Evolutionary conservation across 2,329 filamentous ascomycete species (phyloP).

Genomic region (Kalaharituber pfeilii): DNA sequence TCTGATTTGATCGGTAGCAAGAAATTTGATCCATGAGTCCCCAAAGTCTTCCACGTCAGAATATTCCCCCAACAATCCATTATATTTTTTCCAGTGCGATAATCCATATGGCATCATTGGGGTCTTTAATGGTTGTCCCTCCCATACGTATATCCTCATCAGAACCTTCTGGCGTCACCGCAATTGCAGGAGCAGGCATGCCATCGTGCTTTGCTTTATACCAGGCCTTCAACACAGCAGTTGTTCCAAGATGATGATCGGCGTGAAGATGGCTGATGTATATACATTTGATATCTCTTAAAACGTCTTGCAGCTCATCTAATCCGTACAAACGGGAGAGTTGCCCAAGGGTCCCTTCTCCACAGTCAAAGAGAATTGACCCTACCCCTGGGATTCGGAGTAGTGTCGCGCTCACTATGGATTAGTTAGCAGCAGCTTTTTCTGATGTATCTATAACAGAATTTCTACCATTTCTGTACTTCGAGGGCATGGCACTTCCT

Average conservation of each 20-base stretch:
- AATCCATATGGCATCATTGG: slow-evolving; percentile 46
- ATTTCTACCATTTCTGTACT: slow-evolving; percentile 76
- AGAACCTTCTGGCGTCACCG: slow-evolving; percentile 39
- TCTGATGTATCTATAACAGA: neutral
- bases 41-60: slow-evolving; percentile 60
- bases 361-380: slow-evolving; percentile 80
- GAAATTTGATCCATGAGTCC: slow-evolving; percentile 36
- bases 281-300: slow-evolving; percentile 63
- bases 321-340: slow-evolving; percentile 54
- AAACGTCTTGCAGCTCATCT: slow-evolving; percentile 47
- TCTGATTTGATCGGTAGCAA: slow-evolving; percentile 31
- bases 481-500: slow-evolving; percentile 74
- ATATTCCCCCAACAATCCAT: slow-evolving; percentile 63
- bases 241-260: slow-evolving; percentile 80
- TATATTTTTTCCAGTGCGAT: slow-evolving; percentile 22
- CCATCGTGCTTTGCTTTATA: slow-evolving; percentile 37
- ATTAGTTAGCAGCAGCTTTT: neutral
- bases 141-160: neutral
- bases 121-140: slow-evolving; percentile 30
- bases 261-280: slow-evolving; percentile 95
- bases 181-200: slow-evolving; percentile 22
- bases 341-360: slow-evolving; percentile 83
- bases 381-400: slow-evolving; percentile 68
- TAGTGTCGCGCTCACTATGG: slow-evolving; percentile 53
- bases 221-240: slow-evolving; percentile 71